Base-by-base conservation (phyloP, 768 basidiomycete species). In the Clitopilus passeckerianus region DNA sequence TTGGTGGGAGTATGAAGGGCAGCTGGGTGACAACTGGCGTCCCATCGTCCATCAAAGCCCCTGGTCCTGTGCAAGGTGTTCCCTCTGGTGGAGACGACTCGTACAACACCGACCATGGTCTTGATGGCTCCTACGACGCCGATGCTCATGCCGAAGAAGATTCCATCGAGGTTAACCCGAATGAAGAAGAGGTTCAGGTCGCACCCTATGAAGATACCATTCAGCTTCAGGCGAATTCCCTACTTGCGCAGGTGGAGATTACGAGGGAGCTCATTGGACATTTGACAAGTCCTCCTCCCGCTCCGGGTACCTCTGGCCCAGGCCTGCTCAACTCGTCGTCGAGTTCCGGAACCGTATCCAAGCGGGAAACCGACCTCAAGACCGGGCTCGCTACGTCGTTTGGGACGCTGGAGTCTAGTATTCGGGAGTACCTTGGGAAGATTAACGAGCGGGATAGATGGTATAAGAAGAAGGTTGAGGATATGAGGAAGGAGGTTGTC, bases 381-480 rank as follows among this genome's bases (percentile, higher is more conserved):
- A n/a, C 33, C 3, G 59, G 33, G 9, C 5, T 46, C 69, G 80
- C 33, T 76, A 79, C 50, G 73, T 86, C 86, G 0, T 73, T 93
- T 10, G 60, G 69, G 1, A 75, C 78, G 0, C 82, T 89, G 2
- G 82, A 86, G 60, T 72, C 70, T 15, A 78, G 89, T 72, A 68
- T 91, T n/a, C 74, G 73, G 55, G 87, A 90, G 59, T 92, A 90
- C 65, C 74, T 85, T 1, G 71, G 79, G 46, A 91, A 95, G 84
- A 77, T 80, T 5, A 77, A 78, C 58, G 87, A 89, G 59, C 79
- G 95, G n/a, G 95, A 97, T 63, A 80, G 82, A 54, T 97, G 89
- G 82, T 95, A 85, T 77, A 80, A 78, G 58, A 73, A 77, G 30
- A 82, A 85, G 64, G 74, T 94, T 9, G 80, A 80, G 62, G 80